phyloP scores from a whole-genome alignment of 2,329 filamentous ascomycete species.

The Byssochlamys sp. region DNA sequence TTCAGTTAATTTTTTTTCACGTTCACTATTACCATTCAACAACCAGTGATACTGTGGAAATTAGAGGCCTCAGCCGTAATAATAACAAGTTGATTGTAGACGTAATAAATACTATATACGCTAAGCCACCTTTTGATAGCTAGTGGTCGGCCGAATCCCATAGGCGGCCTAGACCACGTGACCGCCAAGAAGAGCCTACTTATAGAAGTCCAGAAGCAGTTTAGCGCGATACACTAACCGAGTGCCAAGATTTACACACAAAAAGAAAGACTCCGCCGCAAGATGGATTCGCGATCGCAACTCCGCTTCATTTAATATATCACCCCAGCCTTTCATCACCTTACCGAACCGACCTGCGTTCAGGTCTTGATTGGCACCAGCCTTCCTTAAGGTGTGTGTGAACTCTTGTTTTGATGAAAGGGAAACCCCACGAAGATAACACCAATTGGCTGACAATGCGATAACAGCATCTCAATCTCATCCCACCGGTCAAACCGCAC shows the following conservation, averaged over 20 bases:
- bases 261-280: conserved; percentile 1
- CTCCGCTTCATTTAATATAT: background rate
- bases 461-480: conserved; percentile 10
- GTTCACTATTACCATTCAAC: no score
- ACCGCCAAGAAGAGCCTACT: no score
- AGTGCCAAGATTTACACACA: conserved; percentile 15
- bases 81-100: no score
- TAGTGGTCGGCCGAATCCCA: no score
- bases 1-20: no score
- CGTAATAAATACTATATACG: no score
- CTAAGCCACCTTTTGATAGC: no score
- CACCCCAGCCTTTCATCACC: conserved; percentile 57
- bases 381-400: conserved; percentile 16
- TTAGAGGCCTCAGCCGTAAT: no score
- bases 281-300: background rate
- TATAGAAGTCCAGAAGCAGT: background rate
- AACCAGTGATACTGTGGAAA: no score
- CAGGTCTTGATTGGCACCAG: conserved; percentile 66
- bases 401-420: background rate
- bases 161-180: no score
- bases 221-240: conserved; percentile 21
- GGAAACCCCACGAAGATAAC: background rate
- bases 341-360: conserved; percentile 63
- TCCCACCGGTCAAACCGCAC: conserved; percentile 15
- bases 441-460: background rate